Base-by-base conservation (phyloP, 208 protist species). In the Trypanosoma theileri region DNA sequence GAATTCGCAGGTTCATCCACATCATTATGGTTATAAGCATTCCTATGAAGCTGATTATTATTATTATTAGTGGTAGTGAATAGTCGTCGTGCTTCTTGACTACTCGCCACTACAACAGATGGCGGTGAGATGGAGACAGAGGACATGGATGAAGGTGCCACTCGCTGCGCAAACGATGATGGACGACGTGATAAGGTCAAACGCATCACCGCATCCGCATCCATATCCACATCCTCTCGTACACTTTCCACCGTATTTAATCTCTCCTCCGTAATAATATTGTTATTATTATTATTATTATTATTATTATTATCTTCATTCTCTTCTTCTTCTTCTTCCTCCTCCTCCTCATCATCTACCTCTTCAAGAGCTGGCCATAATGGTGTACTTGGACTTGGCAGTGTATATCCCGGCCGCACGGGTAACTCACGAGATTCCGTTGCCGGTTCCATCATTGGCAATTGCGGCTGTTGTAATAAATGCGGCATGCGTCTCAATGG, bases 341-440 rank as follows among this genome's bases (percentile, higher is more conserved):
- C 44, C 16, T 26, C 66, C 16, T 58, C 57, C 7, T 73, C 66
- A 10, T 65, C 75, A 1, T 66, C 64, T 7, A 71, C 69, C 11
- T 62, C 65, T 31, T 80, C 75, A 0, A 86, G 60, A 24, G 73
- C 65, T 0, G 75, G 22, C 86, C 86, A 92, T 9, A 92, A 80
- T 13, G 86, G 86, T 21, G 80, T 85, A 41, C 71, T 58, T 3
- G 86, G 83, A 42, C 86, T 92, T 16, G 86, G 86, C 13, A 75
- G 16, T 7, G 53, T 67, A 65, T 78, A 85, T 12, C 86, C 83
- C 3, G 70, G 71, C 69, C 74, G 69, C 19, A 80, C 55, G 24
- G 79, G 58, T 26, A 81, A 64, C 0, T 63, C 61, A 11, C 86
- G 86, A n/a, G 86, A 87, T 16, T 76, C 75, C n/a, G 82, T 92